Evolutionary conservation across 1,139 yeast species (phyloP), one percentile per base, ranked within the genome.

Genomic region (Trichomonascaceae sp.): DNA sequence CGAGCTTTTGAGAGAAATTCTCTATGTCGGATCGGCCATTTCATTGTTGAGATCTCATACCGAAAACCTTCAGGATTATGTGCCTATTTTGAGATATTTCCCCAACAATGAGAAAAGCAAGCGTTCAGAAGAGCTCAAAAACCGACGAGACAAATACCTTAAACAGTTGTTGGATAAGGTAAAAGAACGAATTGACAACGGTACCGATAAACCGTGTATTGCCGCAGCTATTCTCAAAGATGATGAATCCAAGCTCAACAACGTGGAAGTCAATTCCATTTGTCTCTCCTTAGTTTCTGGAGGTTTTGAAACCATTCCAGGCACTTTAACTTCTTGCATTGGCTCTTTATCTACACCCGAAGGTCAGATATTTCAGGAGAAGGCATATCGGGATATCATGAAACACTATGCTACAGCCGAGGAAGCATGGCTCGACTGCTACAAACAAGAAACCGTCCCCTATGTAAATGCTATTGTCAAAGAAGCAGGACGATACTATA

Each of bases 221-320:
- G 75, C 80, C 15, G 82, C 81, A 3, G 67, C 69, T 43, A 69
- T 76, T 3, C 62, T 74, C n/a, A 65, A 70, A 48, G 69, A 67
- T 46, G 64, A 63, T 12, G 65, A 63, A 43, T 55, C 67, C 18
- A 63, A 61, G 55, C 61, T 66, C 30, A 50, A 58, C 27, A 58
- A 62, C 22, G 61, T 69, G 9, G 88, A 85, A 62, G 68, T 83
- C 50, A 76, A 76, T 57, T 80, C 87, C 43, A 75, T 83, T 18
- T 84, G 89, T 62, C 70, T 85, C 47, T 83, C 90, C 0, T 79
- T 85, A 80, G 82, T 85, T 0, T 82, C 88, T 64, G 91, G 90
- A 12, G 93, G 91, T 0, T 70, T 85, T 44, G 91, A 85, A 63
- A 85, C 86, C 57, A 81, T 84, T 1, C 83, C 89, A 0, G 73